Evolutionary conservation across 192 early-diverging fungal genomes (phyloP), one percentile per base, ranked within the genome.

Genomic region (Coemansia sp.): DNA sequence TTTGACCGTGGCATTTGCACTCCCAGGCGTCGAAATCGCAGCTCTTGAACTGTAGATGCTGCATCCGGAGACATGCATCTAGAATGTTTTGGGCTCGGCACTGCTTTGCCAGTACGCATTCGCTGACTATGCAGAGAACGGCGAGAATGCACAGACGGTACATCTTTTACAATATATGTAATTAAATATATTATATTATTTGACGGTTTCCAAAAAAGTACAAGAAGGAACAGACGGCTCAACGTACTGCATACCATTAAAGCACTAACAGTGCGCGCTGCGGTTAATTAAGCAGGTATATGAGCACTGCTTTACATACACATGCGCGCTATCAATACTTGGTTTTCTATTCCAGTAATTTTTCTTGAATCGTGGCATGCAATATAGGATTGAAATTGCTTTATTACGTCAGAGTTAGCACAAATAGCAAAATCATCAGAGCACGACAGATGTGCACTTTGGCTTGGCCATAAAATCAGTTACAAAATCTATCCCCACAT

Each of bases 1-100:
- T 77, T 43, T 81, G 79, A 11, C 48, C 58, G 26, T 74, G 75
- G 62, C 80, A 82, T 52, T 76, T 82, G 68, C 80, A 82, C 55
- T 82, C 62, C 74, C 80, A 82, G 58, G 71, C 61, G 48, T 82
- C 74, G 59, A 74, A 76, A 26, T 67, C 65, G 51, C 74, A 77
- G 35, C 48, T 59, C 43, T 67, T 66, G 68, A 72, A 77, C 55
- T 77, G 74, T 64, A 59, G 52, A 19, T 62, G 58, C 57, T 77
- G 74, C 75, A 77, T 77, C 6, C 35, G 58, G 8, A 82, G 67
- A 51, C 80, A 82, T 9, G 80, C 70, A 21, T 76, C 75, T n/a
- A 82, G 68, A 61, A 82, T 82, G 59, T 82, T 67, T 50, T 82
- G 80, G 16, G 80, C 80, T 16, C 71, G 61, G 22, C 23, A 31